phyloP scores from a whole-genome alignment of 495 filamentous ascomycete genomes.

The Thozetella sp. region DNA sequence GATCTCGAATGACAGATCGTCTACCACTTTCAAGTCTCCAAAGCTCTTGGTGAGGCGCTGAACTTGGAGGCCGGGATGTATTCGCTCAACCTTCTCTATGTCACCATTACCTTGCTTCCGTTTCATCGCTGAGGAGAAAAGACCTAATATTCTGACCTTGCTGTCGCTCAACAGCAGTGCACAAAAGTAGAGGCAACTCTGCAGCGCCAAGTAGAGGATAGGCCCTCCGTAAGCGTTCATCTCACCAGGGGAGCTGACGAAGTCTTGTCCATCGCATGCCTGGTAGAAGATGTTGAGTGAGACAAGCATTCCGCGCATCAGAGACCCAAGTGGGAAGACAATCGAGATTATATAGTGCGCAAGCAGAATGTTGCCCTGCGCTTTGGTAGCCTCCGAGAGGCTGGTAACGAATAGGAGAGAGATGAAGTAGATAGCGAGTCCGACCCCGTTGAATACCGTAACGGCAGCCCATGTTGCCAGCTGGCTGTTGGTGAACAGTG shows the following conservation, averaged over 20 bases:
- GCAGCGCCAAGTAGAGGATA: constrained; percentile 75
- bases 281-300: constrained; percentile 77
- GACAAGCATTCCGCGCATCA: constrained; percentile 70
- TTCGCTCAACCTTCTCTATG: constrained; percentile 44
- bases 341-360: constrained; percentile 69
- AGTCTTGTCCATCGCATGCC: constrained; percentile 60
- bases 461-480: constrained; percentile 45
- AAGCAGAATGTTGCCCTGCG: constrained; percentile 58
- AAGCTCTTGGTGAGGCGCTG: constrained; percentile 78
- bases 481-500: constrained; percentile 54
- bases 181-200: neutral
- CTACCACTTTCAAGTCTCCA: constrained; percentile 68
- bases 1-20: constrained; percentile 81
- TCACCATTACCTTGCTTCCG: too few species aligned
- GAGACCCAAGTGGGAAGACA: constrained; percentile 68
- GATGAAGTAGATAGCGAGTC: constrained; percentile 80
- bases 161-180: neutral
- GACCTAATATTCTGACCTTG: neutral
- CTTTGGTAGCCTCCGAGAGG: constrained; percentile 60
- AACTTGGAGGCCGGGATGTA: constrained; percentile 70
- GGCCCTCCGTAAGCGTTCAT: constrained; percentile 77
- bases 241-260: constrained; percentile 68
- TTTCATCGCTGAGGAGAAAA: neutral
- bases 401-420: constrained; percentile 69
- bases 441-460: constrained; percentile 66